These are phyloP conservation scores for Linderniella brevidens DNA, from an alignment of 257 asterid species.

Conservation along the genomic window DNA sequence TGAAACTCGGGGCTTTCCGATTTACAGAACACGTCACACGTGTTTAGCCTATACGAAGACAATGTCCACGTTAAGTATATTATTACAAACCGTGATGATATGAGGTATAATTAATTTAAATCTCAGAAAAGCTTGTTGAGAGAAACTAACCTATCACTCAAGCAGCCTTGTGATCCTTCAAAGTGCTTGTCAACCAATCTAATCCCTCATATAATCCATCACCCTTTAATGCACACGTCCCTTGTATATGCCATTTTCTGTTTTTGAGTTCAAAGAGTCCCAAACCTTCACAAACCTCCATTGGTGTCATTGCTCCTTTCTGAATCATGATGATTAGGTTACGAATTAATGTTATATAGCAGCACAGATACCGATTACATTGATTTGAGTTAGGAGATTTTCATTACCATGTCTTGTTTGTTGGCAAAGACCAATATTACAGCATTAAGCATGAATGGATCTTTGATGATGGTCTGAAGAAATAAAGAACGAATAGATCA, in stretches of 20 bases:
- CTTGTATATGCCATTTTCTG: constrained; percentile 79
- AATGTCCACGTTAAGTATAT: too few species aligned
- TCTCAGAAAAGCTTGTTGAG: neutral
- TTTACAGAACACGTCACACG: neutral
- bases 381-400: too few species aligned
- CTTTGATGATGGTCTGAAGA: constrained; percentile 45
- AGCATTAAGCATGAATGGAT: constrained; percentile 63
- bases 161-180: constrained; percentile 37
- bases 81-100: too few species aligned
- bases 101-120: too few species aligned
- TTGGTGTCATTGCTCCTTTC: constrained; percentile 79
- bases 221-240: constrained; percentile 68
- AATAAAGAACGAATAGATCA: constrained; percentile 8
- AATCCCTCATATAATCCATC: constrained; percentile 76
- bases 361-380: neutral
- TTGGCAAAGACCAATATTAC: constrained; percentile 64
- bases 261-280: constrained; percentile 60
- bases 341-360: neutral
- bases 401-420: constrained; percentile 65
- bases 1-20: neutral
- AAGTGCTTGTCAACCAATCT: constrained; percentile 68
- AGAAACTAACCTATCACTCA: neutral
- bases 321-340: constrained; percentile 15
- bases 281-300: constrained; percentile 73
- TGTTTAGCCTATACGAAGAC: neutral